phyloP scores from a whole-genome alignment of 2,329 filamentous ascomycete species.

The Xylariaceae sp. region DNA sequence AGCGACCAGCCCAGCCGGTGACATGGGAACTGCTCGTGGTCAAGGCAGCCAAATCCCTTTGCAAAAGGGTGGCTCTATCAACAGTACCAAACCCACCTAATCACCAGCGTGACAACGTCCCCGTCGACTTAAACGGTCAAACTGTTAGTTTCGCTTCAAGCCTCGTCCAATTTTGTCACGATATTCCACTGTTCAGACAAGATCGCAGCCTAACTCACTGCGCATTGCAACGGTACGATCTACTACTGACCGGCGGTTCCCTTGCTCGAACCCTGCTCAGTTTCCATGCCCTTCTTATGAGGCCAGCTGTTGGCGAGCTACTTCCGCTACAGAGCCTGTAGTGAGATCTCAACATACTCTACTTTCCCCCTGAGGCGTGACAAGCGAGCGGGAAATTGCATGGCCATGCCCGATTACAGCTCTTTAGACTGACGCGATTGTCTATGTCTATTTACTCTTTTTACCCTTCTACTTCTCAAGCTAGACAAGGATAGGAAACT shows the following conservation, averaged over 20 bases:
- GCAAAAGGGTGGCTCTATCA: too few relatives aligned
- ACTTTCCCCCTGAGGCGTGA: neutral
- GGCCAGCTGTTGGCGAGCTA: slow-evolving; percentile 10
- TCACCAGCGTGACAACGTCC: too few relatives aligned
- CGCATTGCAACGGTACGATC: slow-evolving; percentile 6
- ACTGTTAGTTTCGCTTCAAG: slow-evolving; percentile 4
- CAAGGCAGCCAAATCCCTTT: too few relatives aligned
- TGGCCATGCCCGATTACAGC: slow-evolving; percentile 12
- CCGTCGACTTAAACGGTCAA: too few relatives aligned
- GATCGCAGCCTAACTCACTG: neutral
- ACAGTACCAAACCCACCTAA: too few relatives aligned
- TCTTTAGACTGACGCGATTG: neutral
- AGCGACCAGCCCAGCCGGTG: too few relatives aligned
- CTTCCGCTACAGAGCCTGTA: slow-evolving; percentile 14
- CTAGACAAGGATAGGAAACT: neutral
- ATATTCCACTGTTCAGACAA: slow-evolving; percentile 8
- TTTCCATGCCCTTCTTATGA: neutral
- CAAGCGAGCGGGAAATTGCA: slow-evolving; percentile 25
- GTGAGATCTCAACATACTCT: neutral
- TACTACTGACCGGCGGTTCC: neutral
- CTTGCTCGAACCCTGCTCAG: neutral
- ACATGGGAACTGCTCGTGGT: too few relatives aligned
- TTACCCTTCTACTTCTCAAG: too few relatives aligned
- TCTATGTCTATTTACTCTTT: too few relatives aligned
- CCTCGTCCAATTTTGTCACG: neutral